Percentiles rank a stretch among this genome's conserved stretches.
Evolutionary conservation across 225 moss, liverwort and hornwort species (phyloP).

Genomic region (Polytrichum formosum): DNA sequence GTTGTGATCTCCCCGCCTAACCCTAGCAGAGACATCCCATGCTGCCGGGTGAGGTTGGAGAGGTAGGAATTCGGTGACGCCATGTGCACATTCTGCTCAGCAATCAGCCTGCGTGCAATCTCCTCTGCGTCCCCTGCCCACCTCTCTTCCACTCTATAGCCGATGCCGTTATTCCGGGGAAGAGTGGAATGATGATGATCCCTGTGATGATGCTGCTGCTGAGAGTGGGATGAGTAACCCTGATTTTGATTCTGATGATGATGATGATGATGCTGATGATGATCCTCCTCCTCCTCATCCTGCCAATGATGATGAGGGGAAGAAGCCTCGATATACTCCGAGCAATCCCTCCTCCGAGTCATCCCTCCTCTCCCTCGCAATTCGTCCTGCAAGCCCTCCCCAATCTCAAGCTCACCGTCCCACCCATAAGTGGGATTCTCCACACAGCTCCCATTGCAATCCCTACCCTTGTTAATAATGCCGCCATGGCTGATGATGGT

Average conservation of each 20-base stretch:
- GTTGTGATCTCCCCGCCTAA: constrained; percentile 39
- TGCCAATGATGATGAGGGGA: not conserved
- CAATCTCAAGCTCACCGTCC: constrained; percentile 27
- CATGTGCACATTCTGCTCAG: constrained; percentile 40
- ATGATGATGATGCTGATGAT: not conserved
- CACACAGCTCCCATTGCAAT: constrained; percentile 2
- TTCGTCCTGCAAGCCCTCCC: constrained; percentile 1
- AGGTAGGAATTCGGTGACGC: constrained; percentile 44
- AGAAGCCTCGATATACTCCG: constrained; percentile 8
- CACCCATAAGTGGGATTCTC: constrained; percentile 23
- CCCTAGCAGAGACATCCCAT: constrained; percentile 40
- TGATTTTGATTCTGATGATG: constrained; percentile 4
- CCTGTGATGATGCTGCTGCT: not conserved
- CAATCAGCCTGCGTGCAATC: constrained; percentile 41
- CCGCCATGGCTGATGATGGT: constrained; percentile 6
- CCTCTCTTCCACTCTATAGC: constrained; percentile 37
- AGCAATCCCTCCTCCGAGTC: constrained; percentile 20
- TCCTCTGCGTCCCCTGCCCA: constrained; percentile 51
- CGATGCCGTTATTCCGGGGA: constrained; percentile 2
- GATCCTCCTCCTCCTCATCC: not conserved
- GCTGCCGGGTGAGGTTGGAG: constrained; percentile 30
- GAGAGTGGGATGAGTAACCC: constrained; percentile 2
- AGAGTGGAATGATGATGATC: not conserved
- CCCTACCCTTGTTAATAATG: constrained; percentile 13
- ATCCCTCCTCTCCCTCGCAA: constrained; percentile 22